phyloP scores from a whole-genome alignment of 345 rosid genomes.

The Brassica carinata region DNA sequence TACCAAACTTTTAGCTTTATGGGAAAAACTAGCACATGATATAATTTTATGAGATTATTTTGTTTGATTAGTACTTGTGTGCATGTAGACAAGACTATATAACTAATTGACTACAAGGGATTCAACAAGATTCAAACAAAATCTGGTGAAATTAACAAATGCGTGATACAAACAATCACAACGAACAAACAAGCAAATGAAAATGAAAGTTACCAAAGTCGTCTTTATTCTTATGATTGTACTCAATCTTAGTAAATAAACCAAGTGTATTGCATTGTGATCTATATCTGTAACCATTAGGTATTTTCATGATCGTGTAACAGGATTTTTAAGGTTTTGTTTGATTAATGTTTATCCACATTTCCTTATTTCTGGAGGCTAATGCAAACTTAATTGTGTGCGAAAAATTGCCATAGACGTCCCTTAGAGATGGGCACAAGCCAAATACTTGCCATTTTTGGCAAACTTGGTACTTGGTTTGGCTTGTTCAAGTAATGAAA shows the following conservation, averaged over 20 bases:
- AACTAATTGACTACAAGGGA: constrained; percentile 11
- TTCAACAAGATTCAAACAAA: constrained; percentile 28
- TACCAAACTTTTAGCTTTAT: neutral
- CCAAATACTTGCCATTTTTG: too few relatives aligned
- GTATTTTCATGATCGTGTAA: neutral
- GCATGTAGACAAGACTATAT: constrained; percentile 1
- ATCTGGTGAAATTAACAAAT: constrained; percentile 28
- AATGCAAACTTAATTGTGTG: neutral
- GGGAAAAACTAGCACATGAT: constrained; percentile 17
- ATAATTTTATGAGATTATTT: neutral
- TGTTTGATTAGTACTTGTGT: constrained; percentile 2
- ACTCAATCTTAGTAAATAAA: neutral
- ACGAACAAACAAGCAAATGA: neutral
- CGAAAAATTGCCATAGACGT: too few relatives aligned
- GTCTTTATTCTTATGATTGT: neutral
- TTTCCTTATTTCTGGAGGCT: neutral
- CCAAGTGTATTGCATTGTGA: neutral
- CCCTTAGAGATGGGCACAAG: too few relatives aligned
- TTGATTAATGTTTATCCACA: neutral
- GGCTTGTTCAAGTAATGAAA: too few relatives aligned
- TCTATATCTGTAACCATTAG: neutral
- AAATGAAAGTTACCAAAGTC: neutral
- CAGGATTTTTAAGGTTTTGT: neutral
- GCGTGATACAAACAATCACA: neutral
- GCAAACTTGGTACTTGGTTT: too few relatives aligned